Percentiles rank a stretch among this genome's conserved stretches.
Conservation (phyloP, 495 filamentous ascomycete species). For the Trichoderma gamsii region DNA sequence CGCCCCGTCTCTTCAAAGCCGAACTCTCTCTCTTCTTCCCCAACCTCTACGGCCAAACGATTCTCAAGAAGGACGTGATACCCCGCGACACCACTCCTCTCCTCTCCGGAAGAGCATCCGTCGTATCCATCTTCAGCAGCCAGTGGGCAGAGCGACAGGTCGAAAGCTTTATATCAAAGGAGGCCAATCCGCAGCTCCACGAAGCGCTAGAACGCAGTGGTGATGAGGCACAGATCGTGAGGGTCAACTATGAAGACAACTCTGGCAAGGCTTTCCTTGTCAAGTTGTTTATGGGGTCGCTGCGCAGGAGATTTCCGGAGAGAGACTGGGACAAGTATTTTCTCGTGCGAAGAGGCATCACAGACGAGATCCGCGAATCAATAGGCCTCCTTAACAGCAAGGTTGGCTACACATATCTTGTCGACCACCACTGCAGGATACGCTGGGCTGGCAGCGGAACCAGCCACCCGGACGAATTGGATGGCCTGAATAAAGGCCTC, state of each 20-base stretch:
- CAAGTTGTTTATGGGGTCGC: slow-evolving; percentile 56
- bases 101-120: slow-evolving; percentile 61
- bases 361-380: slow-evolving; percentile 63
- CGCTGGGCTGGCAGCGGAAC: slow-evolving; percentile 90
- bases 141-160: slow-evolving; percentile 80
- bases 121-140: slow-evolving; percentile 76
- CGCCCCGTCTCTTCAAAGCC: slow-evolving; percentile 64
- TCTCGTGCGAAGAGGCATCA: slow-evolving; percentile 70
- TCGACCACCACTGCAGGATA: slow-evolving; percentile 83
- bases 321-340: slow-evolving; percentile 73
- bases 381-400: slow-evolving; percentile 80
- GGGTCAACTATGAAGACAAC: slow-evolving; percentile 85
- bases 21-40: slow-evolving; percentile 85
- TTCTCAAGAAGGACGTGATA: slow-evolving; percentile 41
- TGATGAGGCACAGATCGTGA: slow-evolving; percentile 61
- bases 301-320: slow-evolving; percentile 50
- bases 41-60: slow-evolving; percentile 75
- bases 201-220: slow-evolving; percentile 40
- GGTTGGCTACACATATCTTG: slow-evolving; percentile 90
- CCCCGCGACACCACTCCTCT: slow-evolving; percentile 62
- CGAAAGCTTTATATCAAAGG: slow-evolving; percentile 56
- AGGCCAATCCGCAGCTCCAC: slow-evolving; percentile 60
- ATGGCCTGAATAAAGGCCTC: slow-evolving; percentile 62
- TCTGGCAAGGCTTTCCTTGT: slow-evolving; percentile 66
- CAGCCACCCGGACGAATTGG: slow-evolving; percentile 61